Evolutionary conservation across 129 eudicot genomes (phyloP), one percentile per base, ranked within the genome.

Genomic region (Arctium lappa): DNA sequence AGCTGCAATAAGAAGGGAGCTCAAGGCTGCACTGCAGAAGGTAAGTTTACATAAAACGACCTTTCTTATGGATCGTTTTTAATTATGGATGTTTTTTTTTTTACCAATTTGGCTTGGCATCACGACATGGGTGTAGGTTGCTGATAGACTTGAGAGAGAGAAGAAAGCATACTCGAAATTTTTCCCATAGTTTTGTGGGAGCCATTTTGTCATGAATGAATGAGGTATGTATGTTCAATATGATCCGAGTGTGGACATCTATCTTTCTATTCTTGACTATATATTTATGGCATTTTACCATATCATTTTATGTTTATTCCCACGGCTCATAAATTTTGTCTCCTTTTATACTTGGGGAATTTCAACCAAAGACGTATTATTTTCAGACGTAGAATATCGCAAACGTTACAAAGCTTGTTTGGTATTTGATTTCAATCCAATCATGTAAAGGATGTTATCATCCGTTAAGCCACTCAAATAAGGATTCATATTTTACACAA

Each of bases 1-100:
- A 95, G 99, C 72, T 86, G 95, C 90, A 78, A 95, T 95, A 77
- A 93, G 76, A 82, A 93, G 84, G 86, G 98, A 93, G 88, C 86
- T 90, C 32, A 82, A 88, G 69, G 87, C 88, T 77, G 98, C 89
- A 56, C 89, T 77, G 82, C 89, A 83, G 88, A 90, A 85, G 93
- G 98, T 92, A 22, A 50, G 72, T 31, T 33, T 10, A 42, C 40
- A 29, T 70, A 22, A 56, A 27, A 50, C 40, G 71, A 71, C 48
- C 68, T 79, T 65, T 56, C 31, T 37, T 70, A 22, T 63, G 62
- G 33, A 50, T 56, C 33, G 2, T 2, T 82, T 27, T n/a, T 29
- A 22, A 30, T 15, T 6, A 39, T 18, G 32, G 22, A 1, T 0
- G 6, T 2, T 29, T 22, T 22, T 8, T 4, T 33, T 60, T 72